Percentiles rank a stretch among this genome's conserved stretches.
These are phyloP conservation scores for Mortierella antarctica DNA, from an alignment of 192 early-diverging fungal species.

Conservation along the genomic window DNA sequence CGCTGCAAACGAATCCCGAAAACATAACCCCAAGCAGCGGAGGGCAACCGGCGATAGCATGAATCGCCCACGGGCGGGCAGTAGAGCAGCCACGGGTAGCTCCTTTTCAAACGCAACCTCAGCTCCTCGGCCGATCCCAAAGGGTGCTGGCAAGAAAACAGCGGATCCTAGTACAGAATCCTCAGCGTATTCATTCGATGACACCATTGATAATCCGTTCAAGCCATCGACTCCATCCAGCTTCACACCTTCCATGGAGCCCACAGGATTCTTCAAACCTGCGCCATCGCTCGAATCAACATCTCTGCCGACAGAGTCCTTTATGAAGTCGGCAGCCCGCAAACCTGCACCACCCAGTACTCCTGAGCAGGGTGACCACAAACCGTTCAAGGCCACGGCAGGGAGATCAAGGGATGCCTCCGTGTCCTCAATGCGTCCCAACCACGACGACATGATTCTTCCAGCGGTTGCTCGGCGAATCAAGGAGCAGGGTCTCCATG, in stretches of 20 bases:
- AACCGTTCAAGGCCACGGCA: conserved; percentile 10
- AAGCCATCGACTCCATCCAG: conserved; percentile 32
- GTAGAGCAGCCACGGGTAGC: neutral
- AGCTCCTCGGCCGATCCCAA: conserved; percentile 38
- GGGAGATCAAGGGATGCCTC: conserved; percentile 17
- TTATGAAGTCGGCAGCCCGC: neutral
- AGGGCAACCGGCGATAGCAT: conserved; percentile 31
- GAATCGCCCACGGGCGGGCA: conserved; percentile 8
- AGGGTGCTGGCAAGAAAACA: conserved; percentile 14
- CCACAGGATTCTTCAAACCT: conserved; percentile 14
- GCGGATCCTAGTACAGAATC: neutral
- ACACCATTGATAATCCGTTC: conserved; percentile 33
- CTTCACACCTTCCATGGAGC: conserved; percentile 48
- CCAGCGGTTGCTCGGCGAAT: conserved; percentile 38
- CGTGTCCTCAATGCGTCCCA: conserved; percentile 13
- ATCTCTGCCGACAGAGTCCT: neutral
- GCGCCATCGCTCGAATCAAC: neutral
- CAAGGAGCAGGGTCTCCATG: conserved; percentile 38
- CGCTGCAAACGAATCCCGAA: conserved; percentile 12
- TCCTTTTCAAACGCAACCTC: conserved; percentile 4
- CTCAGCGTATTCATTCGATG: conserved; percentile 43
- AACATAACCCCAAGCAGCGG: conserved; percentile 18
- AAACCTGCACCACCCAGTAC: neutral
- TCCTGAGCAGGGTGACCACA: neutral
- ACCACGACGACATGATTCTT: conserved; percentile 50